Conservation (phyloP, 2,329 filamentous ascomycete species). For the Lasiodiplodia gonubiensis region DNA sequence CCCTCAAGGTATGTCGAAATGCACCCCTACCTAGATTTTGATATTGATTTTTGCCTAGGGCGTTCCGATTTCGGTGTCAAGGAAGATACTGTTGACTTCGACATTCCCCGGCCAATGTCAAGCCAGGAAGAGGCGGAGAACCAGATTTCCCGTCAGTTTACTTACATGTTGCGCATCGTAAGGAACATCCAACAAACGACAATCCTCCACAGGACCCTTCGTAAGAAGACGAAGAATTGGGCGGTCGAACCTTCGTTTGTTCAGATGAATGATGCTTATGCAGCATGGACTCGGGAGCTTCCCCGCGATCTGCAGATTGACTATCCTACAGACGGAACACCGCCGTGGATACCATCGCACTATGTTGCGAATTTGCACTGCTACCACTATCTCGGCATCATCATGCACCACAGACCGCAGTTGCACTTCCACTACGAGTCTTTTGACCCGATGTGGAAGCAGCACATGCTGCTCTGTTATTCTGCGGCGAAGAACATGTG, state of each 20-base stretch:
- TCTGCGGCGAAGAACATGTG: constrained; percentile 84
- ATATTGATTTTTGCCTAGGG: constrained; percentile 49
- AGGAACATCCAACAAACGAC: constrained; percentile 80
- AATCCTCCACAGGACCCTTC: constrained; percentile 73
- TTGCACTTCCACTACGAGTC: constrained; percentile 76
- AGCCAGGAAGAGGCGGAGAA: constrained; percentile 77
- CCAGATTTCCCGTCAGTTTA: constrained; percentile 80
- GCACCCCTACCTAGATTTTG: not conserved
- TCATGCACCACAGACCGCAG: constrained; percentile 88
- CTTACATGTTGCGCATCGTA: constrained; percentile 78
- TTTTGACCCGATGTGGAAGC: constrained; percentile 81
- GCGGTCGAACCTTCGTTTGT: constrained; percentile 83
- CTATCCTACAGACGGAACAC: constrained; percentile 77
- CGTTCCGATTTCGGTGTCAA: constrained; percentile 80
- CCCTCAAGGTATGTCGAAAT: constrained; percentile 72
- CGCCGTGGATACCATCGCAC: constrained; percentile 84
- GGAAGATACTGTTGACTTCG: constrained; percentile 76
- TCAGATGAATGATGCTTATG: constrained; percentile 77
- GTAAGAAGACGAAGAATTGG: constrained; percentile 82
- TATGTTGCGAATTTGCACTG: constrained; percentile 89
- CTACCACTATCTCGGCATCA: constrained; percentile 84
- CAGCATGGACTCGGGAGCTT: constrained; percentile 75
- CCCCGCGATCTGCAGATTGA: constrained; percentile 78
- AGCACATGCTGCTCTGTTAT: constrained; percentile 86
- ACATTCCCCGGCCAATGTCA: constrained; percentile 65